These are phyloP conservation scores for Terana coerulea DNA, from an alignment of 768 basidiomycete genomes.

Conservation along the genomic window DNA sequence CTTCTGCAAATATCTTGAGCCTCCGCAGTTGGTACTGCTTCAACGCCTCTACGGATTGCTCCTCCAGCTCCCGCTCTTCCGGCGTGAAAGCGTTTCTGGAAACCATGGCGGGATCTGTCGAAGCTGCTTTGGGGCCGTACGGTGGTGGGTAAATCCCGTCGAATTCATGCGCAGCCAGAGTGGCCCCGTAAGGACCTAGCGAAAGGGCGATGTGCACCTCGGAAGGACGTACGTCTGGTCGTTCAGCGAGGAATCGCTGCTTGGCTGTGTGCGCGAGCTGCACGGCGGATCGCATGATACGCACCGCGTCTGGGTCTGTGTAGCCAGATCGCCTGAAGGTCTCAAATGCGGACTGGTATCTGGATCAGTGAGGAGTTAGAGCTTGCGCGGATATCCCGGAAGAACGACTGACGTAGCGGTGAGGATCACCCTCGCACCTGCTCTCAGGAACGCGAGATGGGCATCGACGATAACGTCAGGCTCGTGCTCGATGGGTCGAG, in stretches of 20 bases:
- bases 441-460: conserved; percentile 59
- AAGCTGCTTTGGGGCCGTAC: conserved; percentile 54
- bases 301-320: conserved; percentile 35
- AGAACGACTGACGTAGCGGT: conserved; percentile 56
- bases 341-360: conserved; percentile 62
- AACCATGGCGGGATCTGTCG: conserved; percentile 15
- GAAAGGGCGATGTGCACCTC: conserved; percentile 58
- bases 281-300: conserved; percentile 52
- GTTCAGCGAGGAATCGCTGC: conserved; percentile 26
- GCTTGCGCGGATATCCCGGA: background rate
- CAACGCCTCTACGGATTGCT: conserved; percentile 46
- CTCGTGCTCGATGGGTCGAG: conserved; percentile 50
- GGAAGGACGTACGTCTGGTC: conserved; percentile 3
- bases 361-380: conserved; percentile 22
- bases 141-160: conserved; percentile 74
- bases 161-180: conserved; percentile 65
- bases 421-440: conserved; percentile 63
- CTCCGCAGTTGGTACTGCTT: conserved; percentile 61
- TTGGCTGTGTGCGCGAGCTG: conserved; percentile 47
- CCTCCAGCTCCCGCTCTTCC: conserved; percentile 28
- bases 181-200: conserved; percentile 72
- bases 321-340: conserved; percentile 54
- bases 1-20: conserved; percentile 47
- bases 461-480: conserved; percentile 51
- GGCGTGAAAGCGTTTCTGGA: conserved; percentile 38